Evolutionary conservation across 2,329 filamentous ascomycete genomes (phyloP), one percentile per base, ranked within the genome.

Genomic region (Dothistroma septosporum): DNA sequence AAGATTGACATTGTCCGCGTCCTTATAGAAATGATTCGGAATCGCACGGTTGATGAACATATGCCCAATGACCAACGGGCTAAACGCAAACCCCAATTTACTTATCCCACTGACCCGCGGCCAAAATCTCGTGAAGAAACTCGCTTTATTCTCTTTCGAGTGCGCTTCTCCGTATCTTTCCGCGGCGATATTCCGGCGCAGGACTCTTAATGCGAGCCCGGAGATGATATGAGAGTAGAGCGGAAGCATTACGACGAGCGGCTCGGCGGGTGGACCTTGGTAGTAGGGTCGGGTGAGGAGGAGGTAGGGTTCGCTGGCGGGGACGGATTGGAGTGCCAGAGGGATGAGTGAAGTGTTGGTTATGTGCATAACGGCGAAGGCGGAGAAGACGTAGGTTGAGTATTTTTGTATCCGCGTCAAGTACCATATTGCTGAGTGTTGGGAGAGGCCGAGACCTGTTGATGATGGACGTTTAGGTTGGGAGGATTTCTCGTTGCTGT

Each of bases 211-310:
- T 0, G 85, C 86, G 6, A 97, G 73, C 37, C 93, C 92, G 0
- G 91, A 89, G 14, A 83, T 80, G 48, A 97, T 80, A 74, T 97
- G 93, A 2, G 87, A 83, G 60, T 87, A 74, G 22, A 96, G 79
- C 1, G 93, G 92, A 1, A 91, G 75, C 48, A 83, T 86, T 62
- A 97, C 85, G 63, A 97, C 82, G 21, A 95, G 78, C 3, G 91
- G 90, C 73, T 97, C 92, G 55, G 89, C 82, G 16, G 90, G 79
- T 1, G 88, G 83, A 22, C 91, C 92, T 76, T 97, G 93, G 79
- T 97, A 97, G 75, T 94, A 87, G 53, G 95, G 92, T 63, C 93
- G 86, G 31, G 92, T 92, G 75, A 96, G 90, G 65, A 97, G 87
- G 53, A 97, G 86, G 76, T 92, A 96, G 54, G 86, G 87, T 73